Evolutionary conservation across 305 asterid genomes (phyloP), one percentile per base, ranked within the genome.

Genomic region (Salvia sclarea): DNA sequence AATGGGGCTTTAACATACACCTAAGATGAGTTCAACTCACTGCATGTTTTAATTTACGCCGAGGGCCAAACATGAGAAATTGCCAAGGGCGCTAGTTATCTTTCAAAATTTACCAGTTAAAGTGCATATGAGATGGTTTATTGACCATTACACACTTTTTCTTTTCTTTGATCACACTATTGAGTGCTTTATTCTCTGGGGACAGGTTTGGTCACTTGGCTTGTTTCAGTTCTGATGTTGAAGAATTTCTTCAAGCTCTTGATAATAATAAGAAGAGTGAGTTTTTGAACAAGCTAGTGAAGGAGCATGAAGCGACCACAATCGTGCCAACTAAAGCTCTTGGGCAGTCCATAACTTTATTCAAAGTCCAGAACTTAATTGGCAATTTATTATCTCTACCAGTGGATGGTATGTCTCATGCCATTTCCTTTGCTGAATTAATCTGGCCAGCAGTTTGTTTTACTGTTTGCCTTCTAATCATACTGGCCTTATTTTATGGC

Each of bases 201-300:
- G 62, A 70, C 93, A 95, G 99, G 88, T 92, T 90, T 70, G 99
- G 99, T 72, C 97, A 92, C 82, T 83, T 95, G 91, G 85, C 95
- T 52, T 86, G 98, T 76, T 95, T 80, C 81, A 62, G 86, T 67
- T 78, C 98, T 53, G 99, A 92, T 13, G 78, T 90, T 64, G 98
- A 92, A 78, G 61, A 16, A 33, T 88, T 85, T 82, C 86, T 92
- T 76, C 84, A 81, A 77, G 84, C 78, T 79, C 84, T 95, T 72
- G 90, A 83, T 73, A 61, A 63, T 65, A 79, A 73, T 35, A 80
- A 69, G 71, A 83, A 81, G 82, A 69, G 63, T 28, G 88, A 83
- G 70, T 73, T 89, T 72, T 69, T 85, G 84, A 81, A 78, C 83
- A 83, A 81, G 79, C 60, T 87, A 75, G 72, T 64, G 79, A 76